Conservation (phyloP, 768 basidiomycete species). For the Xanthoconium stramineum region DNA sequence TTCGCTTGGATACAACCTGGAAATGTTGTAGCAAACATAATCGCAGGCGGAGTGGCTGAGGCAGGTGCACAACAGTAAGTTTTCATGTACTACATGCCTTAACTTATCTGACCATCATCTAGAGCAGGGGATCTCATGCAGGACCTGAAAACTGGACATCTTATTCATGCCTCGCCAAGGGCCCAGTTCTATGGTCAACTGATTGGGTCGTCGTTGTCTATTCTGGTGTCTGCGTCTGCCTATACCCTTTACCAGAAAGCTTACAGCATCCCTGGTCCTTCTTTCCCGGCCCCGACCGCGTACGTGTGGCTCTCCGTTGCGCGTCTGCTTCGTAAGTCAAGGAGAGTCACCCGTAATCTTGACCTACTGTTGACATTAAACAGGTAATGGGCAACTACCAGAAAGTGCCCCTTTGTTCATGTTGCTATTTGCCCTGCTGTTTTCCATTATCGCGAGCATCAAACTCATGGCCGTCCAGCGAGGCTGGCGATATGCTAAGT, state of each 20-base stretch:
- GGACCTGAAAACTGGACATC: slow-evolving; percentile 94
- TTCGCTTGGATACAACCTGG: slow-evolving; percentile 95
- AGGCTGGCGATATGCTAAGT: slow-evolving; percentile 55
- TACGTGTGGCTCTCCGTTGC: slow-evolving; percentile 89
- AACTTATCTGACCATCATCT: slow-evolving; percentile 3
- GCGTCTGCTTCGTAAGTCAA: slow-evolving; percentile 63
- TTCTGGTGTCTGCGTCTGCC: slow-evolving; percentile 84
- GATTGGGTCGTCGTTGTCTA: slow-evolving; percentile 84
- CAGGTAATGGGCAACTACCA: slow-evolving; percentile 82
- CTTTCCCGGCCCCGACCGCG: slow-evolving; percentile 94
- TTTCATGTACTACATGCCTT: not conserved
- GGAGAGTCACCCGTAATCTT: not conserved
- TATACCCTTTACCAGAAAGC: slow-evolving; percentile 84
- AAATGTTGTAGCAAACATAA: slow-evolving; percentile 96
- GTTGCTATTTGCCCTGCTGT: slow-evolving; percentile 70
- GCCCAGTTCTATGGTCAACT: slow-evolving; percentile 95
- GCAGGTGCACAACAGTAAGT: slow-evolving; percentile 89
- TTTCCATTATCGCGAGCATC: slow-evolving; percentile 60
- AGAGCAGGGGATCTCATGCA: slow-evolving; percentile 99
- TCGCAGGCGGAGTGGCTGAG: slow-evolving; percentile 95
- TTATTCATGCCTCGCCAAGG: slow-evolving; percentile 87
- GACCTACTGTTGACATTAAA: slow-evolving; percentile 8
- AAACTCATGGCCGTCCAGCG: slow-evolving; percentile 59
- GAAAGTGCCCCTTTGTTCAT: slow-evolving; percentile 74
- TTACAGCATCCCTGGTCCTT: slow-evolving; percentile 87